A percentile compares a stretch with the other conserved stretches of the same genome.
phyloP scores from a whole-genome alignment of 352 stramenopile genomes.

The Peronospora belbahrii region DNA sequence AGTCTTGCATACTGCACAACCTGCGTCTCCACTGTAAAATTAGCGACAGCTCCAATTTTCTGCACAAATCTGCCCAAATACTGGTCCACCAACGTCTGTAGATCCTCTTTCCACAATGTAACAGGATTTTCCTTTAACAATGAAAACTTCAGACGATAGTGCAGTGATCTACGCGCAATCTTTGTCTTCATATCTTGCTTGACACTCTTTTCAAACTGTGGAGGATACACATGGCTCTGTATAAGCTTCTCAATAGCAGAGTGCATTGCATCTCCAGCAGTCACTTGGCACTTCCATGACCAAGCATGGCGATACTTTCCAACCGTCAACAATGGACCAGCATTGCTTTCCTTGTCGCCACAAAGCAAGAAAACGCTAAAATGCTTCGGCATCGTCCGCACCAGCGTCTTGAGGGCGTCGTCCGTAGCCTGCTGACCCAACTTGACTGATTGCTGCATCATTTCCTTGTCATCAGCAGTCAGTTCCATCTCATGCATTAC shows the following conservation, averaged over 20 bases:
- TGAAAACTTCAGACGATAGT: constrained; percentile 64
- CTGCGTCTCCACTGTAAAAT: constrained; percentile 65
- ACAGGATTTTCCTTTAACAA: constrained; percentile 51
- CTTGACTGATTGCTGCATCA: constrained; percentile 4
- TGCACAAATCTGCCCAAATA: constrained; percentile 40
- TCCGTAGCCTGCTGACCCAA: constrained; percentile 17
- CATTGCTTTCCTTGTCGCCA: constrained; percentile 19
- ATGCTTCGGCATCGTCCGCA: constrained; percentile 5
- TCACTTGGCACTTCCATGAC: constrained; percentile 27
- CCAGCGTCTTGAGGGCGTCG: constrained; percentile 16
- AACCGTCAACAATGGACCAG: constrained; percentile 27
- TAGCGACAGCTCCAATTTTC: constrained; percentile 47
- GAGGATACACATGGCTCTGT: constrained; percentile 38
- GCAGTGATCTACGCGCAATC: constrained; percentile 36
- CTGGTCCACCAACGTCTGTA: constrained; percentile 27
- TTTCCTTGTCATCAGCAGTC: constrained; percentile 2
- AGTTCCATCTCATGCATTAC: constrained; percentile 6
- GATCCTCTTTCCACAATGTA: constrained; percentile 38
- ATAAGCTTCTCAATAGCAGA: constrained; percentile 32
- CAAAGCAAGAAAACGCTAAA: constrained; percentile 47
- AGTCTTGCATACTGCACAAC: constrained; percentile 60
- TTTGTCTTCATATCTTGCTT: constrained; percentile 10
- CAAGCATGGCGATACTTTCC: constrained; percentile 68
- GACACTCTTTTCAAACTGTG: constrained; percentile 1
- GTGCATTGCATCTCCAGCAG: constrained; percentile 21